Evolutionary conservation across 2,329 filamentous ascomycete species (phyloP).

Genomic region (Emergomyces africanus): DNA sequence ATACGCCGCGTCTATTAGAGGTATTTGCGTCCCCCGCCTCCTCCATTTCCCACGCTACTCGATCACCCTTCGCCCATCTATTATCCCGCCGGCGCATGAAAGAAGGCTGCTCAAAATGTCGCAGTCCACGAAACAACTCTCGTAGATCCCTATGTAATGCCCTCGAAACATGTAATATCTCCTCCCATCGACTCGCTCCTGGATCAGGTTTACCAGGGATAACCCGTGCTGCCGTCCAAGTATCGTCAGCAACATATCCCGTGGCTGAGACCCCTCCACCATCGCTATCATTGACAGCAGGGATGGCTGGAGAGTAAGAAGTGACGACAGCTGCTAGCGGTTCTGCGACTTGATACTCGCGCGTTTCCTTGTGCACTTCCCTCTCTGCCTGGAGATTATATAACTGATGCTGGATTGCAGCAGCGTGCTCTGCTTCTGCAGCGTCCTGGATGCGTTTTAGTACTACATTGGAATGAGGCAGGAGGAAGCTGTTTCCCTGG

Average conservation of each 20-base stretch:
- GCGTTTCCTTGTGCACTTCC: background rate
- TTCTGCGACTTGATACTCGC: slow-evolving; percentile 5
- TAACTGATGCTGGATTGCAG: slow-evolving; percentile 1
- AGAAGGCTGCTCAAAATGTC: background rate
- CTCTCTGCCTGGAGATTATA: background rate
- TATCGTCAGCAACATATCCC: slow-evolving; percentile 2
- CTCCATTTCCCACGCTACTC: slow-evolving; percentile 5
- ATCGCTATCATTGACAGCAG: background rate
- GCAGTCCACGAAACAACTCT: background rate
- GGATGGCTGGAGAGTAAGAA: background rate
- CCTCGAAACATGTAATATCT: slow-evolving; percentile 2
- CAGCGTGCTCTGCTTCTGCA: slow-evolving; percentile 2
- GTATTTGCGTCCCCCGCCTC: too few species aligned
- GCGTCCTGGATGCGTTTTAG: slow-evolving; percentile 3
- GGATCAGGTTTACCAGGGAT: background rate
- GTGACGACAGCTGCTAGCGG: background rate
- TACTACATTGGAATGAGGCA: background rate
- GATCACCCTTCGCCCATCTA: slow-evolving; percentile 7
- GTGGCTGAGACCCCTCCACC: too few species aligned
- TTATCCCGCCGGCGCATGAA: slow-evolving; percentile 3
- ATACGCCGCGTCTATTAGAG: too few species aligned
- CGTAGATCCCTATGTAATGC: slow-evolving; percentile 4
- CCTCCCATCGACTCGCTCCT: background rate
- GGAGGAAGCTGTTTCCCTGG: slow-evolving; percentile 4
- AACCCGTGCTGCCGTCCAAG: slow-evolving; percentile 4